Evolutionary conservation across 257 asterid species (phyloP).

Genomic region (Mitragyna speciosa): DNA sequence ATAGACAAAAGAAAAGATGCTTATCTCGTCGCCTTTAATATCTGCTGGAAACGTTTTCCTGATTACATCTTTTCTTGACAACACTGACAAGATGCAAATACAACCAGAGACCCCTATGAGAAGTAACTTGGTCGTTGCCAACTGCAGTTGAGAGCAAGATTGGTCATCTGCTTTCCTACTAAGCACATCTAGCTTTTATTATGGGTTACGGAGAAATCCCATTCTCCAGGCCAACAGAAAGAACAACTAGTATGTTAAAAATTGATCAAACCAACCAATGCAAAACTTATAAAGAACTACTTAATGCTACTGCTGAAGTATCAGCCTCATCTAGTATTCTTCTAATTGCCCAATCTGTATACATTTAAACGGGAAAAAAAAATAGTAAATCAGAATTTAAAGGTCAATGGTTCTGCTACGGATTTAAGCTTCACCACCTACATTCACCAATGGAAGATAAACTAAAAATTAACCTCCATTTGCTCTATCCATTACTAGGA

Average conservation of each 20-base stretch:
- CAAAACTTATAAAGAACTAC: neutral
- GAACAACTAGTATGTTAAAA: neutral
- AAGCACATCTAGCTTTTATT: neutral
- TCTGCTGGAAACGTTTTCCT: neutral
- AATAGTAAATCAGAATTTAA: constrained; percentile 4
- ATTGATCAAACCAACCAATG: neutral
- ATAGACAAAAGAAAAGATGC: neutral
- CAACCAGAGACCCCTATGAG: constrained; percentile 8
- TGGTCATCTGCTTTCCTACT: neutral
- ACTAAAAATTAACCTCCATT: constrained; percentile 46
- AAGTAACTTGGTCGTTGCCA: neutral
- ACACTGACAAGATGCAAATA: neutral
- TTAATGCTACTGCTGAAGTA: neutral
- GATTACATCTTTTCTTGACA: constrained; percentile 8
- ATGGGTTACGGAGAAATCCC: neutral
- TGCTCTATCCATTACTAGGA: constrained; percentile 40
- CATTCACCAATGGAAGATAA: constrained; percentile 22
- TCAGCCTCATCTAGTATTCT: constrained; percentile 4
- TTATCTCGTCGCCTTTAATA: neutral
- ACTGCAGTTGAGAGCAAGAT: neutral
- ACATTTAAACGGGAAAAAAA: constrained; percentile 6
- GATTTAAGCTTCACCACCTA: constrained; percentile 22
- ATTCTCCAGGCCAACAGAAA: constrained; percentile 11
- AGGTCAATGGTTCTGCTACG: constrained; percentile 11
- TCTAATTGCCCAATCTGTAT: constrained; percentile 10